Conservation (phyloP, 306 rosid genomes). For the Pyrus communis region DNA sequence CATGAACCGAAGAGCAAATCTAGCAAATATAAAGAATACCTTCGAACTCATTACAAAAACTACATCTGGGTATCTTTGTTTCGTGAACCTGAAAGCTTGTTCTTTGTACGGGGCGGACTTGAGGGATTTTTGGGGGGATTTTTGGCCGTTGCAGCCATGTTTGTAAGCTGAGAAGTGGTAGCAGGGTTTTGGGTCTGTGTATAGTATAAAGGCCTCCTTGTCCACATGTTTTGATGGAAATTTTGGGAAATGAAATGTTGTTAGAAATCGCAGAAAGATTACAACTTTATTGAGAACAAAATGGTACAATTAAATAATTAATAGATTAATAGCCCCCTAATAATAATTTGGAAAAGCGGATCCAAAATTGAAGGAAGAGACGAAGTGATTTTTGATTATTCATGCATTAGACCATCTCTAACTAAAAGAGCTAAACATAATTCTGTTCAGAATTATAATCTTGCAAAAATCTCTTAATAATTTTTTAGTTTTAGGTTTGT, state of each 20-base stretch:
- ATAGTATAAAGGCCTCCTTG: slow-evolving; percentile 46
- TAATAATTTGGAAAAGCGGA: background rate
- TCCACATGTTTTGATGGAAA: slow-evolving; percentile 30
- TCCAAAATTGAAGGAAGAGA: background rate
- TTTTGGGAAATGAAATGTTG: slow-evolving; percentile 14
- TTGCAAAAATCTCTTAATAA: too few species aligned
- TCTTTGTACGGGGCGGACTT: slow-evolving; percentile 50
- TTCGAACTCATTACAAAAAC: slow-evolving; percentile 51
- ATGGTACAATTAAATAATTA: background rate
- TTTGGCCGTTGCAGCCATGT: slow-evolving; percentile 55
- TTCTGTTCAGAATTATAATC: too few species aligned
- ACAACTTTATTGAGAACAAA: background rate
- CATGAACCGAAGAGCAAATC: slow-evolving; percentile 37
- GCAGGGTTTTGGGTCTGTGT: slow-evolving; percentile 68
- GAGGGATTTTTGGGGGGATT: slow-evolving; percentile 52
- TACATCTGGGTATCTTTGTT: slow-evolving; percentile 55
- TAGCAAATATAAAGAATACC: slow-evolving; percentile 40
- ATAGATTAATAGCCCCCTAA: background rate
- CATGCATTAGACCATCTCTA: too few species aligned
- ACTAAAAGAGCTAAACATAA: rapidly evolving
- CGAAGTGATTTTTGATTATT: background rate
- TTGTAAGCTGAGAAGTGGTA: slow-evolving; percentile 66
- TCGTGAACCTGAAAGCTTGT: slow-evolving; percentile 43
- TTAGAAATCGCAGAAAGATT: background rate
- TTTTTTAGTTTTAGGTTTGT: too few species aligned